phyloP scores from a whole-genome alignment of 306 rosid species.

The Dryas alaskensis region DNA sequence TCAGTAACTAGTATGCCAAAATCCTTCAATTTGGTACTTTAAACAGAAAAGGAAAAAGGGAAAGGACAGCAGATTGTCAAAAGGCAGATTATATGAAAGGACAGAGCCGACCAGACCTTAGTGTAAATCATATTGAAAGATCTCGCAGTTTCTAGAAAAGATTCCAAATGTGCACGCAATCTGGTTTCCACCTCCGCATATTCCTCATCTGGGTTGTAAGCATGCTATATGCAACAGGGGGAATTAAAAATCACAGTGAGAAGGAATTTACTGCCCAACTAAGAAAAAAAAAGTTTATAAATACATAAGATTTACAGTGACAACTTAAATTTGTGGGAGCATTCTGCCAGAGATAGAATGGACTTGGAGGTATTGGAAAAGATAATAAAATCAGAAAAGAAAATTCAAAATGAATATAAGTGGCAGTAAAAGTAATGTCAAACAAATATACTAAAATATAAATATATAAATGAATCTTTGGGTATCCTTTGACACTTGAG shows the following conservation, averaged over 20 bases:
- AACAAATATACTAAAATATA: too few relatives aligned
- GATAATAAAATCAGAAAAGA: background rate
- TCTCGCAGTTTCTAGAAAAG: slow-evolving; percentile 94
- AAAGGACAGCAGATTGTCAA: background rate
- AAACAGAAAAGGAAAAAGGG: background rate
- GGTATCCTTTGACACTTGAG: background rate
- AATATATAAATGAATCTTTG: background rate
- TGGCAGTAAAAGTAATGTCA: background rate
- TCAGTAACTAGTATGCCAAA: background rate
- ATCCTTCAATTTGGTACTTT: background rate
- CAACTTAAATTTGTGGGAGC: slow-evolving; percentile 9
- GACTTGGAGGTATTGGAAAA: background rate
- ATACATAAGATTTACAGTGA: background rate
- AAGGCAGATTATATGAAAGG: background rate
- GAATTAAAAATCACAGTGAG: slow-evolving; percentile 18
- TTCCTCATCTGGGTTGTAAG: slow-evolving; percentile 93
- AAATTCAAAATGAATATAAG: background rate
- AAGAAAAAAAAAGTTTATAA: background rate
- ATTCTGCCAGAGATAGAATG: background rate
- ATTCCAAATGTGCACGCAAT: slow-evolving; percentile 76
- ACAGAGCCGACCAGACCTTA: slow-evolving; percentile 50
- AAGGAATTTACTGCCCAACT: slow-evolving; percentile 2
- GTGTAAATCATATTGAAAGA: slow-evolving; percentile 82
- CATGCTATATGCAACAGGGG: slow-evolving; percentile 50
- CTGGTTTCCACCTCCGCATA: slow-evolving; percentile 80